phyloP scores from a whole-genome alignment of 305 asterid genomes.

The Ajuga reptans region DNA sequence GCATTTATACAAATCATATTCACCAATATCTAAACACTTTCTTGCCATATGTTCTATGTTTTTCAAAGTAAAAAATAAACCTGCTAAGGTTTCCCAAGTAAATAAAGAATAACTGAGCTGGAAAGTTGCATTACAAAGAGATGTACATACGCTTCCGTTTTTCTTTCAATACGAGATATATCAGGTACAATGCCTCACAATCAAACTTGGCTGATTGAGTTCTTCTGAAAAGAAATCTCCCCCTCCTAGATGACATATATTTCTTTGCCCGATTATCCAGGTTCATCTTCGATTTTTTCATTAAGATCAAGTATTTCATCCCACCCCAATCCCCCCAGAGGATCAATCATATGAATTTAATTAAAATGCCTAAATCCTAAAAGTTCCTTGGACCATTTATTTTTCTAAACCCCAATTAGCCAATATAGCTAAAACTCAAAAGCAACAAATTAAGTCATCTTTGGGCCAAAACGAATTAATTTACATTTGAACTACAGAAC shows the following conservation, averaged over 20 bases:
- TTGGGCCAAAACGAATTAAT: neutral
- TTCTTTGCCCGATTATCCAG: neutral
- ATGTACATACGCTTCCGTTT: neutral
- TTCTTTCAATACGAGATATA: neutral
- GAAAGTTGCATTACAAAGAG: neutral
- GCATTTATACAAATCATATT: neutral
- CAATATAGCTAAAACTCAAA: neutral
- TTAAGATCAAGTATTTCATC: neutral
- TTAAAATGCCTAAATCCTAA: neutral
- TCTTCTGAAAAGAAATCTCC: neutral
- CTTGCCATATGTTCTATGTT: neutral
- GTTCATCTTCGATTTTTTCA: neutral
- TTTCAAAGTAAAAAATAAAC: neutral
- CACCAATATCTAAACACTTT: neutral
- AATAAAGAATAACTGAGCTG: neutral
- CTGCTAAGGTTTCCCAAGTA: neutral
- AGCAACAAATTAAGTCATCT: neutral
- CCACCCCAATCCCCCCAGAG: neutral
- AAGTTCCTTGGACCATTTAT: neutral
- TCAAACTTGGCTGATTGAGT: neutral
- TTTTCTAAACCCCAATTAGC: slow-evolving; percentile 3
- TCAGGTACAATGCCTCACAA: neutral
- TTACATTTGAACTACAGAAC: slow-evolving; percentile 8
- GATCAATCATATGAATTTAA: neutral
- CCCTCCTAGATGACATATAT: neutral